Evolutionary conservation across 495 filamentous ascomycete genomes (phyloP), one percentile per base, ranked within the genome.

Genomic region (Cercophora newfieldiana): DNA sequence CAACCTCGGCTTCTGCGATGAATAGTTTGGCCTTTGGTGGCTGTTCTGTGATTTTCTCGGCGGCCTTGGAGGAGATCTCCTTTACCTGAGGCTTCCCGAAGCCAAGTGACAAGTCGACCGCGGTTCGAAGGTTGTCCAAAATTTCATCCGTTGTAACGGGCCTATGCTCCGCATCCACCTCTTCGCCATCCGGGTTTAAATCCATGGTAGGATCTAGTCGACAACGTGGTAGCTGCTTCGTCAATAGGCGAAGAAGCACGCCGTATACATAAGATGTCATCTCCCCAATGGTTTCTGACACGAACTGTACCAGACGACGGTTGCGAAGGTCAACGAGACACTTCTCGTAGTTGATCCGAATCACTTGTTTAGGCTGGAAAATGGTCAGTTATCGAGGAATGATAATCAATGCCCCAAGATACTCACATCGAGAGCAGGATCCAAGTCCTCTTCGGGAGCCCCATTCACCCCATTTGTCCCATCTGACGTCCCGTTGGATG

Each of bases 291-390:
- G 78, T 84, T 68, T 82, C 85, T 68, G 80, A 79, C 2, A 83
- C 89, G 24, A 88, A 78, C 3, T 82, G 79, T 47, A 90, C 85
- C 30, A 99, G 88, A 24, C 87, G 87, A 58, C 85, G 82, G 67
- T 90, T 97, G 60, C 95, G 91, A 61, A 96, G 83, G 19, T 90
- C 83, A 16, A 98, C 91, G 4, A 87, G 82, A 51, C 92, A 89
- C 72, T 94, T 97, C 37, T 91, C 90, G 72, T 92, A 89, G 74
- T 97, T 97, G 25, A 97, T 82, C 29, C 91, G 88, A 53, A 98
- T 79, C 22, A 91, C 85, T 59, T 92, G 76, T 59, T 89, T 72
- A 4, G 74, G 75, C 81, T 85, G 21, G 58, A 18, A 65, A 49
- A 25, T 6, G 67, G 79, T 65, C 80, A 79, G 16, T 71, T 63